Evolutionary conservation across 495 filamentous ascomycete species (phyloP).

Genomic region (Neurospora sp.): DNA sequence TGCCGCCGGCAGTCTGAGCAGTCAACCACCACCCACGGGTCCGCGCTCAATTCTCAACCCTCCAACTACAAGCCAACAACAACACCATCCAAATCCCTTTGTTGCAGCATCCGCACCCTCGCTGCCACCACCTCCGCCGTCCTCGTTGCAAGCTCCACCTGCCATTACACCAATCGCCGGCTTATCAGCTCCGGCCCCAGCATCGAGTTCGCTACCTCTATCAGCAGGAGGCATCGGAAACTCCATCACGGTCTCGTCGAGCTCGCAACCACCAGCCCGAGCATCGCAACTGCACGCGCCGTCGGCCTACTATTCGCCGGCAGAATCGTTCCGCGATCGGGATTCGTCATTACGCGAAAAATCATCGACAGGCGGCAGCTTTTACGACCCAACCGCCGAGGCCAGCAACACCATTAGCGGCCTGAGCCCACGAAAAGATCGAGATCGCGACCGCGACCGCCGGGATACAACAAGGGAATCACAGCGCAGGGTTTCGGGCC

Average conservation of each 20-base stretch:
- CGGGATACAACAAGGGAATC: background rate
- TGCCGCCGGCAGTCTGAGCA: background rate
- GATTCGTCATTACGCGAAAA: slow-evolving; percentile 31
- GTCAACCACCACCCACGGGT: slow-evolving; percentile 6
- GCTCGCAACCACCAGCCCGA: slow-evolving; percentile 10
- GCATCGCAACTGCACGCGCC: slow-evolving; percentile 26
- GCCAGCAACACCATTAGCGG: slow-evolving; percentile 24
- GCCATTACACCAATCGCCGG: slow-evolving; percentile 7
- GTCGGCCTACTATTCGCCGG: slow-evolving; percentile 19
- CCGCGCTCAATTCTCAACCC: slow-evolving; percentile 22
- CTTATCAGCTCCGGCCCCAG: slow-evolving; percentile 1
- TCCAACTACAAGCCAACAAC: background rate
- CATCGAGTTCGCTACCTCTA: background rate
- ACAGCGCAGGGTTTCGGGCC: slow-evolving; percentile 25
- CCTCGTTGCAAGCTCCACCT: slow-evolving; percentile 20
- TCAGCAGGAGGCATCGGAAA: background rate
- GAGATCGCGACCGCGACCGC: background rate
- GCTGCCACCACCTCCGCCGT: slow-evolving; percentile 7
- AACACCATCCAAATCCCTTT: slow-evolving; percentile 14
- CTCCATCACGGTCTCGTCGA: slow-evolving; percentile 1
- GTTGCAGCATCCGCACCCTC: slow-evolving; percentile 14
- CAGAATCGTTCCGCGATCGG: slow-evolving; percentile 18
- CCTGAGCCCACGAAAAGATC: background rate
- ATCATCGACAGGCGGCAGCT: slow-evolving; percentile 29
- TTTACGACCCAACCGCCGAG: slow-evolving; percentile 49